A percentile compares a stretch with the other conserved stretches of the same genome.
Conservation (phyloP, 2,329 filamentous ascomycete species). For the Trichophyton rubrum region DNA sequence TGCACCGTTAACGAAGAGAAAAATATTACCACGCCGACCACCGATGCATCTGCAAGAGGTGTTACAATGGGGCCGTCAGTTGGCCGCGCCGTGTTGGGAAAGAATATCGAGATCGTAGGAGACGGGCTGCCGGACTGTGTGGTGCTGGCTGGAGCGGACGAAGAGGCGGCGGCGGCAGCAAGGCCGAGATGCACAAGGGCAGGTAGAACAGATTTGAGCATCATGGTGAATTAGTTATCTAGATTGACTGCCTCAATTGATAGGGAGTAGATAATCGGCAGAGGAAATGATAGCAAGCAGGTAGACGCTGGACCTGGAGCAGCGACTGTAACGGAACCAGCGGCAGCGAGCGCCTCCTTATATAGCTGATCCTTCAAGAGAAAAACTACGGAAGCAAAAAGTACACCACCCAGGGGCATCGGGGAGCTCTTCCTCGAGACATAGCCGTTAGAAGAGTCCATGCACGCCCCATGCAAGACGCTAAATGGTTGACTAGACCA, state of each 20-base stretch:
- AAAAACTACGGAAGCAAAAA: no score
- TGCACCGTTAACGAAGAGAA: background rate
- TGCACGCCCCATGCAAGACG: no score
- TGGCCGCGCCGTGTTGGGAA: background rate
- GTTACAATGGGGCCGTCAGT: background rate
- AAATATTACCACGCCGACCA: background rate
- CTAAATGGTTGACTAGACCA: no score
- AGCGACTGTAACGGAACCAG: no score
- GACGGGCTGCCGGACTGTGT: background rate
- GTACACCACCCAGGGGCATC: no score
- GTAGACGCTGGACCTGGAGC: no score
- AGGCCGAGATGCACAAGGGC: background rate
- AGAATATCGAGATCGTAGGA: background rate
- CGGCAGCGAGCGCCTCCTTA: no score
- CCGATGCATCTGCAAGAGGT: background rate
- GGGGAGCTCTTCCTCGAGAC: no score
- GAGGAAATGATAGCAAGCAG: no score
- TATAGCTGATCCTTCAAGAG: no score
- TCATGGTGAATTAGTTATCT: background rate
- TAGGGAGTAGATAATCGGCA: background rate
- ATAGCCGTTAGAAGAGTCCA: no score
- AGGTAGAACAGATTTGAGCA: background rate
- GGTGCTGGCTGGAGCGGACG: background rate
- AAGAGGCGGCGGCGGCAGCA: background rate
- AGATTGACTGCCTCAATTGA: background rate